Conservation (phyloP, 2,329 filamentous ascomycete species). For the Simplicillium sp. region DNA sequence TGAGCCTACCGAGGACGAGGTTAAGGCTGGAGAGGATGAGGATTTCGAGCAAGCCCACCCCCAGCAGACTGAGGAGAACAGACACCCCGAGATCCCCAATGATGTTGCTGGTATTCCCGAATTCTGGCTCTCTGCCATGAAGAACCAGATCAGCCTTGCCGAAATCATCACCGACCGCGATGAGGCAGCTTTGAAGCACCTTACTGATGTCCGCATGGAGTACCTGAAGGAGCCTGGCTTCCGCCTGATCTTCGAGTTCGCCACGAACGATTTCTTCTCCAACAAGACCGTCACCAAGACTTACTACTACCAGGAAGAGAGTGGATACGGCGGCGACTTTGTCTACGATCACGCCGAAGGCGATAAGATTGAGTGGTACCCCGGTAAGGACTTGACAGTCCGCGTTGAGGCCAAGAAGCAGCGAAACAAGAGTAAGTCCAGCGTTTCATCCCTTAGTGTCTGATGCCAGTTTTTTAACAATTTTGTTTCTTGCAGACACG, state of each 20-base stretch:
- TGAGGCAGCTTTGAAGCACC: slow-evolving; percentile 81
- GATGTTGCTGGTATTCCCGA: slow-evolving; percentile 77
- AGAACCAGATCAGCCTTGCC: slow-evolving; percentile 93
- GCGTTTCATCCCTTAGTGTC: neutral
- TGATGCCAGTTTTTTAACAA: too few relatives aligned
- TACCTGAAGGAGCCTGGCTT: slow-evolving; percentile 98
- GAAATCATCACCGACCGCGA: slow-evolving; percentile 99
- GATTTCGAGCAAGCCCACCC: slow-evolving; percentile 64
- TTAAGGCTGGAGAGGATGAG: slow-evolving; percentile 76
- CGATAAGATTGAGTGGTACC: slow-evolving; percentile 96
- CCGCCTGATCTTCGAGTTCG: slow-evolving; percentile 95
- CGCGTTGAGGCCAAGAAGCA: slow-evolving; percentile 99
- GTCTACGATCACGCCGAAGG: slow-evolving; percentile 99
- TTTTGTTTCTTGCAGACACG: slow-evolving; percentile 56
- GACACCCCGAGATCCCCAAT: slow-evolving; percentile 47
- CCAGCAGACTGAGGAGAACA: slow-evolving; percentile 52
- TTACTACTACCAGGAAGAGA: slow-evolving; percentile 98
- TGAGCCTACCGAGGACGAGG: slow-evolving; percentile 81
- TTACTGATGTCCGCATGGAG: slow-evolving; percentile 95
- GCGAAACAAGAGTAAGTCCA: slow-evolving; percentile 85
- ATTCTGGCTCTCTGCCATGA: slow-evolving; percentile 99
- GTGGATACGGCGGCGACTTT: slow-evolving; percentile 95
- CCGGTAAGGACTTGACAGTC: slow-evolving; percentile 85
- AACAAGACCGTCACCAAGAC: slow-evolving; percentile 98
- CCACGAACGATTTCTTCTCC: slow-evolving; percentile 90